phyloP scores from a whole-genome alignment of 768 basidiomycete species.

The Trametes cubensis region DNA sequence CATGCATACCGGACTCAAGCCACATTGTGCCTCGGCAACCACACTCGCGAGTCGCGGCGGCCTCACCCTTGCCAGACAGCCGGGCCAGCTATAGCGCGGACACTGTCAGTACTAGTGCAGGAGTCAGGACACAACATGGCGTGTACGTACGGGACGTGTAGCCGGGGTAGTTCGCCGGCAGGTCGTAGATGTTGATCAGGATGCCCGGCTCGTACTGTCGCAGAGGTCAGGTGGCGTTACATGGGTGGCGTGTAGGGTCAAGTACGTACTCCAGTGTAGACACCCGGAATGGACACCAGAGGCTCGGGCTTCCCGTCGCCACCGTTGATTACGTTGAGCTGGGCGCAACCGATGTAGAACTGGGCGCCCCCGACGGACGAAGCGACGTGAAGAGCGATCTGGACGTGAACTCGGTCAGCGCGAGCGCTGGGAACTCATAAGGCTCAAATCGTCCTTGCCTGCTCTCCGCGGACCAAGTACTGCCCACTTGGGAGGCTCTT shows the following conservation, averaged over 20 bases:
- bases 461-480: constrained; percentile 39
- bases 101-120: not conserved
- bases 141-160: constrained; percentile 28
- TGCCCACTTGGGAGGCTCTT: constrained; percentile 35
- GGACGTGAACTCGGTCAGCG: not conserved
- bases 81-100: constrained; percentile 25
- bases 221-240: not conserved
- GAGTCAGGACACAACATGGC: too few relatives aligned
- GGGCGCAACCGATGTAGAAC: constrained; percentile 39
- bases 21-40: too few relatives aligned
- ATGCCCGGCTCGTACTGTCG: constrained; percentile 33
- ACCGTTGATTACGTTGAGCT: constrained; percentile 38
- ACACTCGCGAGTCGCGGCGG: too few relatives aligned
- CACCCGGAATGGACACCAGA: constrained; percentile 38
- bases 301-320: constrained; percentile 37
- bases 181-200: constrained; percentile 36
- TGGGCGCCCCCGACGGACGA: constrained; percentile 33
- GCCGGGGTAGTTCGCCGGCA: constrained; percentile 30
- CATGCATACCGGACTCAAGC: not conserved
- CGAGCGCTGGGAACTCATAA: not conserved
- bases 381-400: constrained; percentile 34
- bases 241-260: not conserved
- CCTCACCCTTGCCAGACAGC: constrained; percentile 32
- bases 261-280: constrained; percentile 35
- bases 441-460: constrained; percentile 15